Conservation (phyloP, 805 yeast genomes). For the Cyberlindnera xishuangbannaensis region DNA sequence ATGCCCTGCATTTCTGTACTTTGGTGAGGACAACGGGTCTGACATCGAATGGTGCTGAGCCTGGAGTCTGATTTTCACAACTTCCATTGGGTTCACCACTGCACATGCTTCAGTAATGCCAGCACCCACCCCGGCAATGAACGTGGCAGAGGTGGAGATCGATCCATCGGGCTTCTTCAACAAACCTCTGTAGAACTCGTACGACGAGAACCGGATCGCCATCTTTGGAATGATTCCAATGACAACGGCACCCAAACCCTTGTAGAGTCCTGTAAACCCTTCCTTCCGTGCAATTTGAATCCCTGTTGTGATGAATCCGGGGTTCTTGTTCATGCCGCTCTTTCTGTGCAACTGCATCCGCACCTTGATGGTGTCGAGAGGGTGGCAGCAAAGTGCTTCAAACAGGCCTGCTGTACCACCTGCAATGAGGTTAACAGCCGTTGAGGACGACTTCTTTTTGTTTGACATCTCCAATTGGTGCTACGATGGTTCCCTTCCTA, state of each 20-base stretch:
- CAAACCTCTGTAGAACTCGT: conserved; percentile 76
- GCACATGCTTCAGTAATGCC: conserved; percentile 94
- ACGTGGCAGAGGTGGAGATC: conserved; percentile 69
- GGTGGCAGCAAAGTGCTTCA: conserved; percentile 97
- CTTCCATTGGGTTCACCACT: conserved; percentile 97
- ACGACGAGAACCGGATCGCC: conserved; percentile 95
- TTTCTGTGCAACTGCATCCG: conserved; percentile 89
- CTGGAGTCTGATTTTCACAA: conserved; percentile 91
- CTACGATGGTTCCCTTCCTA: too few species aligned
- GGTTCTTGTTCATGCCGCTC: conserved; percentile 60
- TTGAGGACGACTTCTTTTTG: conserved; percentile 32
- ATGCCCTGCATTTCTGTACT: conserved; percentile 90
- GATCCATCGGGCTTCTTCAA: conserved; percentile 59
- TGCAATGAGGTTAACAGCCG: conserved; percentile 69
- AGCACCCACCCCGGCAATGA: conserved; percentile 93
- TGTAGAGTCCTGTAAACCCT: conserved; percentile 80
- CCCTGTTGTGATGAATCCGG: conserved; percentile 86
- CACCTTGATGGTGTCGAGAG: conserved; percentile 95
- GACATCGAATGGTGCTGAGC: conserved; percentile 90
- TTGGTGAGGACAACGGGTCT: conserved; percentile 71
- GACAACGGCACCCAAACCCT: conserved; percentile 95
- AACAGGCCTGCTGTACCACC: conserved; percentile 97
- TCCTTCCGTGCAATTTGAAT: conserved; percentile 70
- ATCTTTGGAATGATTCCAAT: conserved; percentile 97
- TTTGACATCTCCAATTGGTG: conserved; percentile 22